A percentile compares a stretch with the other conserved stretches of the same genome.
Evolutionary conservation across 805 yeast species (phyloP).

Genomic region (Tetrapisispora arboricola): DNA sequence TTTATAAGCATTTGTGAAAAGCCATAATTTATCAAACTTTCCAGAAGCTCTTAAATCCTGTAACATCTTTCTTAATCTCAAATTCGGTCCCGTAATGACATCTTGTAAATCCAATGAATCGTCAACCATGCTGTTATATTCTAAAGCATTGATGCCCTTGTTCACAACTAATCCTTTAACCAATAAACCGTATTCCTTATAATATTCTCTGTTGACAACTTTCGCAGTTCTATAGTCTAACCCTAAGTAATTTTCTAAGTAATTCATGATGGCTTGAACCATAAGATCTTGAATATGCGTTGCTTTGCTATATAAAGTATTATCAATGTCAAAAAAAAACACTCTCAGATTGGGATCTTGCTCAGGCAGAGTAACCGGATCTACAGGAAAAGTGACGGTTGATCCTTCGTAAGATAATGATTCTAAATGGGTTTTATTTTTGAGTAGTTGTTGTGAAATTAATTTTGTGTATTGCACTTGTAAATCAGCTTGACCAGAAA

Average conservation of each 20-base stretch:
- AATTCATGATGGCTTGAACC: conserved; percentile 73
- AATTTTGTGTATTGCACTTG: conserved; percentile 4
- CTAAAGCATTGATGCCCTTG: conserved; percentile 69
- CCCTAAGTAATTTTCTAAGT: conserved; percentile 52
- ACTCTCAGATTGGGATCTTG: conserved; percentile 22
- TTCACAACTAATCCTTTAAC: conserved; percentile 65
- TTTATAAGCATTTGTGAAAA: conserved; percentile 86
- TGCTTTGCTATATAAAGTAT: conserved; percentile 69
- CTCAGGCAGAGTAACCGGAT: conserved; percentile 11
- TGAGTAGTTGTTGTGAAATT: conserved; percentile 12
- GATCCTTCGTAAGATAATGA: conserved; percentile 26
- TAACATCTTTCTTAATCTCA: conserved; percentile 41
- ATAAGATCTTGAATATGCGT: conserved; percentile 69
- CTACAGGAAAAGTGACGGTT: conserved; percentile 18
- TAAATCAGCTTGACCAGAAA: conserved; percentile 3
- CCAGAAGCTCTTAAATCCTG: conserved; percentile 31
- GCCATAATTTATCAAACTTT: conserved; percentile 67
- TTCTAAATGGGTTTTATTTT: conserved; percentile 22
- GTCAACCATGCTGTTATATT: conserved; percentile 77
- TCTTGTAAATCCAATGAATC: conserved; percentile 77
- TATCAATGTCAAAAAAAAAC: conserved; percentile 86
- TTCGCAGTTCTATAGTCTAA: conserved; percentile 62
- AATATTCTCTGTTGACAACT: conserved; percentile 57
- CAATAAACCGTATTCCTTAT: conserved; percentile 78
- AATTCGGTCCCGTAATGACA: conserved; percentile 49